Percentiles rank a stretch among this genome's conserved stretches.
These are phyloP conservation scores for Boeremia lycopersici DNA, from an alignment of 2,329 filamentous ascomycete genomes.

Conservation along the genomic window DNA sequence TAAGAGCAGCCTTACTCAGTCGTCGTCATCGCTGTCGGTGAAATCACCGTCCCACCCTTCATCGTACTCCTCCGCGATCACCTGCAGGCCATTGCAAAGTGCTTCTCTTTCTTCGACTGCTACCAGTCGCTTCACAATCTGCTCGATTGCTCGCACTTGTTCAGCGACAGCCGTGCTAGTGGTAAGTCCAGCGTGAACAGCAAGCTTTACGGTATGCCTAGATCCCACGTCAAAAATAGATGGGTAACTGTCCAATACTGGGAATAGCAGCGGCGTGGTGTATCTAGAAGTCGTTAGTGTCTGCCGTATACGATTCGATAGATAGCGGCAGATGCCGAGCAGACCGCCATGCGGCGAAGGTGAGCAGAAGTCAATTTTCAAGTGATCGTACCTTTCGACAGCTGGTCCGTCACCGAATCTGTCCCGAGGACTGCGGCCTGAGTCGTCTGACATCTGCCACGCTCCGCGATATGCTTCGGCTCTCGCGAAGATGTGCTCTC, in stretches of 20 bases:
- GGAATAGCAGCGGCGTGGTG: slow-evolving; percentile 66
- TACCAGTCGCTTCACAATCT: slow-evolving; percentile 67
- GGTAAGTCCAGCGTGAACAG: slow-evolving; percentile 63
- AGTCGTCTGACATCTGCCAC: slow-evolving; percentile 42
- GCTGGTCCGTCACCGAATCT: slow-evolving; percentile 44
- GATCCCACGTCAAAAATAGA: slow-evolving; percentile 65
- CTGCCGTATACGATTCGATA: slow-evolving; percentile 6
- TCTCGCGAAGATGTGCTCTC: slow-evolving; percentile 50
- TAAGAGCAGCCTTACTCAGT: slow-evolving; percentile 44
- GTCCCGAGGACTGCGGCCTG: slow-evolving; percentile 39
- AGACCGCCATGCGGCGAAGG: background rate
- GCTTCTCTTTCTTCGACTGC: slow-evolving; percentile 80
- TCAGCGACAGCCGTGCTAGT: slow-evolving; percentile 76
- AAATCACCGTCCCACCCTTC: slow-evolving; percentile 81
- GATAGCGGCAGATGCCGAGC: slow-evolving; percentile 6
- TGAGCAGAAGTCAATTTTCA: background rate
- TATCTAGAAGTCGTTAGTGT: slow-evolving; percentile 51
- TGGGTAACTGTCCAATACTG: slow-evolving; percentile 84
- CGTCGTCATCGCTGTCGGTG: slow-evolving; percentile 66
- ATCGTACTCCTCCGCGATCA: slow-evolving; percentile 85
- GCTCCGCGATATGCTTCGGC: slow-evolving; percentile 48
- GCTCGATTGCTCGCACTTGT: slow-evolving; percentile 69
- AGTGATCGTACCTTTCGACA: slow-evolving; percentile 43
- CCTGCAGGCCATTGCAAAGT: slow-evolving; percentile 79
- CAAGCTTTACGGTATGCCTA: slow-evolving; percentile 50